Conservation (phyloP, 805 yeast genomes). For the Starmerella asiatica region DNA sequence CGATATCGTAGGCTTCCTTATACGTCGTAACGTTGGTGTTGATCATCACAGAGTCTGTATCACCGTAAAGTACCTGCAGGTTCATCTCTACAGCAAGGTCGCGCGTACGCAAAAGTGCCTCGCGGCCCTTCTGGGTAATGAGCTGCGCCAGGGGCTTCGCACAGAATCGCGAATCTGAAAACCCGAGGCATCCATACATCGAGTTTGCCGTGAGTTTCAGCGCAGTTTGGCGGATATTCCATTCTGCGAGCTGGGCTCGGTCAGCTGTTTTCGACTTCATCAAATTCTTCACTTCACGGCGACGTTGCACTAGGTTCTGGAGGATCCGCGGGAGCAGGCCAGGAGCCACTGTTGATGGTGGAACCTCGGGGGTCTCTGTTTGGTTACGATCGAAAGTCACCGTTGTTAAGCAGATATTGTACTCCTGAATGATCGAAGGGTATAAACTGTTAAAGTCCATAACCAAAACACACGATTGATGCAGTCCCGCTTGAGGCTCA, state of each 20-base stretch:
- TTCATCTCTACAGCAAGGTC: constrained; percentile 79
- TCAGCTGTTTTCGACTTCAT: constrained; percentile 62
- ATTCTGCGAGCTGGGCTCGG: constrained; percentile 54
- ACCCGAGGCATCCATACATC: constrained; percentile 99
- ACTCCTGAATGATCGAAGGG: constrained; percentile 95
- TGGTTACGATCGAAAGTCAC: constrained; percentile 42
- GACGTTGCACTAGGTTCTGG: constrained; percentile 72
- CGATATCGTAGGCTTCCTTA: constrained; percentile 66
- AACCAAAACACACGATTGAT: constrained; percentile 74
- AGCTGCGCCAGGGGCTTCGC: constrained; percentile 94
- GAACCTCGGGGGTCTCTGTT: constrained; percentile 32
- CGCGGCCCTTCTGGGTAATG: constrained; percentile 91
- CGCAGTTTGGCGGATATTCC: constrained; percentile 92
- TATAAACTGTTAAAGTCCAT: constrained; percentile 98
- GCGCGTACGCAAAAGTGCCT: constrained; percentile 82
- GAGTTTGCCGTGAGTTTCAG: constrained; percentile 94
- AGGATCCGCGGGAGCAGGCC: constrained; percentile 83
- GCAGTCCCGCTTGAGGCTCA: constrained; percentile 92
- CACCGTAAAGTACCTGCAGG: constrained; percentile 87
- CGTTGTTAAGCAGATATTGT: constrained; percentile 92
- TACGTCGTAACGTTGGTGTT: constrained; percentile 66
- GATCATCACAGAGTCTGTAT: constrained; percentile 97
- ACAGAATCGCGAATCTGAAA: constrained; percentile 77
- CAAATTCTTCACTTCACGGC: constrained; percentile 80
- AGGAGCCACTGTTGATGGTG: constrained; percentile 33